Evolutionary conservation across 768 basidiomycete species (phyloP).

Genomic region (Tylopilus sp.): DNA sequence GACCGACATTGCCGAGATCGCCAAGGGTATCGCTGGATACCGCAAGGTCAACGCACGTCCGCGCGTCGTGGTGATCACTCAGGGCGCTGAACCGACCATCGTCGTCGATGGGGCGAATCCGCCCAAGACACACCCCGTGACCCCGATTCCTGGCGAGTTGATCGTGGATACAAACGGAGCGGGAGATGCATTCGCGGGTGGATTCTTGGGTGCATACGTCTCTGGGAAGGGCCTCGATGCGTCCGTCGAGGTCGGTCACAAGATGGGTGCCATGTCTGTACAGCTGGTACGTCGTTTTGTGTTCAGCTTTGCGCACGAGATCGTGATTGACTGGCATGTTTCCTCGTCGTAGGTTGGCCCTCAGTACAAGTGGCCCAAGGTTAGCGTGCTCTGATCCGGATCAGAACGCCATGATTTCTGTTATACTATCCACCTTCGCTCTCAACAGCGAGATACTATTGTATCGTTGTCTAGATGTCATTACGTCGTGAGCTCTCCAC

Average conservation of each 20-base stretch:
- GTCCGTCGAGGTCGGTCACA: slow-evolving; percentile 82
- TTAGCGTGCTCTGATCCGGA: slow-evolving; percentile 37
- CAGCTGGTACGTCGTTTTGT: slow-evolving; percentile 52
- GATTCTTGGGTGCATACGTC: slow-evolving; percentile 85
- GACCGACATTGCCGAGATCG: slow-evolving; percentile 65
- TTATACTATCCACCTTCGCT: slow-evolving; percentile 25
- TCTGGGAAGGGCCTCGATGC: slow-evolving; percentile 75
- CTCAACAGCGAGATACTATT: slow-evolving; percentile 35
- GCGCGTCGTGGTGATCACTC: slow-evolving; percentile 87
- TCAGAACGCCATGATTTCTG: neutral
- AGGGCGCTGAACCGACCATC: slow-evolving; percentile 77
- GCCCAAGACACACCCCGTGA: slow-evolving; percentile 57
- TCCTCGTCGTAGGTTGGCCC: slow-evolving; percentile 45
- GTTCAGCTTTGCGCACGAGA: too few relatives aligned
- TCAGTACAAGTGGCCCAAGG: slow-evolving; percentile 57
- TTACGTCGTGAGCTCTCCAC: slow-evolving; percentile 32
- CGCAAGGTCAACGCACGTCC: slow-evolving; percentile 77
- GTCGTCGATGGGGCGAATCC: slow-evolving; percentile 61
- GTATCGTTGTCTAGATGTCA: slow-evolving; percentile 25
- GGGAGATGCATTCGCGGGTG: slow-evolving; percentile 96
- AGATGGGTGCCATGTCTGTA: slow-evolving; percentile 81
- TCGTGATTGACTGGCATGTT: neutral
- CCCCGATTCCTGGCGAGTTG: slow-evolving; percentile 50
- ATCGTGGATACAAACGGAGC: slow-evolving; percentile 99
- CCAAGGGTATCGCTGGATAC: slow-evolving; percentile 68